Percentiles rank a stretch among this genome's conserved stretches.
phyloP scores from a whole-genome alignment of 2,329 filamentous ascomycete genomes.

The Colletotrichum abscissum region DNA sequence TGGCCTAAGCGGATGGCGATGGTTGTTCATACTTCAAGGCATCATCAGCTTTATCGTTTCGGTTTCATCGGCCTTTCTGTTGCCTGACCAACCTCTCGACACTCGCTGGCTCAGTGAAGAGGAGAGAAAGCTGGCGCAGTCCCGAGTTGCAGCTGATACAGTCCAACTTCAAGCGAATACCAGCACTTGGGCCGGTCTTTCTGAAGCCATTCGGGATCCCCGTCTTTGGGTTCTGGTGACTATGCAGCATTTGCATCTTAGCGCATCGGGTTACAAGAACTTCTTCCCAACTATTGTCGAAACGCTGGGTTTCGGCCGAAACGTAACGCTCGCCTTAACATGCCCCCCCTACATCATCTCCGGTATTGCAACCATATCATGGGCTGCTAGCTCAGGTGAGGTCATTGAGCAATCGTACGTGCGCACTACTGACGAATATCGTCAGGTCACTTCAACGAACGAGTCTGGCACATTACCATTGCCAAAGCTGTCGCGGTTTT shows the following conservation, averaged over 20 bases:
- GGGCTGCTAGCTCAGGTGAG: background rate
- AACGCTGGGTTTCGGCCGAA: background rate
- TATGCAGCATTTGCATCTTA: background rate
- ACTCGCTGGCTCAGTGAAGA: background rate
- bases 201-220: background rate
- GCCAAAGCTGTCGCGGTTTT: background rate
- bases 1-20: constrained; percentile 58
- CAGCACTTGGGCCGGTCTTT: background rate
- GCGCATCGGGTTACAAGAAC: background rate
- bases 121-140: background rate
- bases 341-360: background rate
- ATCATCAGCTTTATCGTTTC: background rate
- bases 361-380: background rate
- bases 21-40: constrained; percentile 49
- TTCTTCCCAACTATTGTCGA: background rate
- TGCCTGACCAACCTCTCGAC: background rate
- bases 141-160: background rate
- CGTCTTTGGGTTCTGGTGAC: background rate
- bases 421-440: background rate
- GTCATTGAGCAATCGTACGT: background rate
- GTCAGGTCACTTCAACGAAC: background rate
- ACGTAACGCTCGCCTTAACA: background rate
- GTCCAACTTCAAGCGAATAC: background rate
- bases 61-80: background rate
- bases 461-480: background rate